Base-by-base conservation (phyloP, 2,329 filamentous ascomycete species). In the Incumbomyces delicatus region DNA sequence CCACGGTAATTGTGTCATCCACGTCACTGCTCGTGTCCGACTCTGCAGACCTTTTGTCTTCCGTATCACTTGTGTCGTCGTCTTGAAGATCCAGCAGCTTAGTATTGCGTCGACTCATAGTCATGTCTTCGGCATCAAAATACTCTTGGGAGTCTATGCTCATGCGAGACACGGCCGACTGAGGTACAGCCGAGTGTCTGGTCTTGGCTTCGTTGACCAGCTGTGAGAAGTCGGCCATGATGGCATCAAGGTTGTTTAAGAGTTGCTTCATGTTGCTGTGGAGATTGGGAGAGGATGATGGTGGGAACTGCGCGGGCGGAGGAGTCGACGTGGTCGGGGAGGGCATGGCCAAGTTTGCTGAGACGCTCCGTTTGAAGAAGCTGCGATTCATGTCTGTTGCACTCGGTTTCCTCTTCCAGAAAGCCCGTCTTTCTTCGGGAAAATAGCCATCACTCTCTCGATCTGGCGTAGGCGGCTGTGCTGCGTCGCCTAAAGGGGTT, bases 121-220 rank as follows among this genome's bases (percentile, higher is more conserved):
- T 76, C 13, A 77, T 81, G 43, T 80, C 83, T 58, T 84, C 81
- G 1, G 92, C 92, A 62, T 98, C 92, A 58, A 95, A 98, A 66
- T 96, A 98, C 61, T 96, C 90, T 47, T 94, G 86, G 2, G 88
- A 94, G 52, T 95, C 89, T 45, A 94, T 78, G 59, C 88, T 95
- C 58, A 76, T 72, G 32, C 79, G 70, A 10, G 77, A 74, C 29
- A 63, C 69, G 3, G 74, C 64, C 6, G 79, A 73, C 16, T 66
- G 57, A 5, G 81, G 72, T 5, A 75, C 58, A 6, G 69, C 74
- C 46, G 77, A 67, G 36, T 89, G 79, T 41, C 89, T 77, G 33
- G 84, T 78, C 63, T 92, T 94, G 66, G 81, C 94, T 59, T 85
- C 84, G 6, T 76, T 69, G 44, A 96, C 75, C 8, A 98, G 70